Evolutionary conservation across 2,329 filamentous ascomycete genomes (phyloP), one percentile per base, ranked within the genome.

Genomic region (Niveomyces coronatus): DNA sequence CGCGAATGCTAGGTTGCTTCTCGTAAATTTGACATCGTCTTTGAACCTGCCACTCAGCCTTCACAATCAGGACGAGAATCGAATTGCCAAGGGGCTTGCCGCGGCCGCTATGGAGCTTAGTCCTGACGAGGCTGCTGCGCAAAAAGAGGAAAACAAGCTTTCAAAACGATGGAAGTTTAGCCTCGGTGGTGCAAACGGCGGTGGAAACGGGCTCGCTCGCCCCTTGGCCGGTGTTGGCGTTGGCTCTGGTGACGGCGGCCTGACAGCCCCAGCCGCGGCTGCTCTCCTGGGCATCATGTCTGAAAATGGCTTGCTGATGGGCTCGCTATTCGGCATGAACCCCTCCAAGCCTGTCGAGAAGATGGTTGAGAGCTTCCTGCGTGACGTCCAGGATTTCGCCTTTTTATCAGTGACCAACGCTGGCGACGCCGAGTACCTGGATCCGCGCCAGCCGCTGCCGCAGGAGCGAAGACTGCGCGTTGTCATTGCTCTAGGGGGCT

Each of bases 281-380:
- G 78, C 78, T 1, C 76, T 94, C 37, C 65, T 96, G 1, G 89
- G 88, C 9, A 72, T 79, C 14, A 69, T 95, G 52, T 82, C 86
- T 3, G 80, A 88, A 26, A 91, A 82, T 44, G 76, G 80, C 5
- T 73, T 91, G 13, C 67, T 87, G 29, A 81, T 94, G 20, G 89
- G 88, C 13, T 77, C 82, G 26, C 64, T 96, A 27, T 95, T 96
- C 52, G 91, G 91, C 8, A 85, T 91, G n/a, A 94, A 93, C 53
- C 84, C 84, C 30, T 79, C 81, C 2, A 76, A 80, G 24, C 88
- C 94, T 70, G 84, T 83, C 0, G 77, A 79, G 37, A 81, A 87
- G 55, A 85, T 88, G 69, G 83, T 95, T 70, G 85, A 94, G 46
- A 70, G 80, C n/a, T 94, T 93, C 55, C 74, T 82, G 9, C 79